Base-by-base conservation (phyloP, 129 eudicot genomes). In the Pulicaria dysenterica region DNA sequence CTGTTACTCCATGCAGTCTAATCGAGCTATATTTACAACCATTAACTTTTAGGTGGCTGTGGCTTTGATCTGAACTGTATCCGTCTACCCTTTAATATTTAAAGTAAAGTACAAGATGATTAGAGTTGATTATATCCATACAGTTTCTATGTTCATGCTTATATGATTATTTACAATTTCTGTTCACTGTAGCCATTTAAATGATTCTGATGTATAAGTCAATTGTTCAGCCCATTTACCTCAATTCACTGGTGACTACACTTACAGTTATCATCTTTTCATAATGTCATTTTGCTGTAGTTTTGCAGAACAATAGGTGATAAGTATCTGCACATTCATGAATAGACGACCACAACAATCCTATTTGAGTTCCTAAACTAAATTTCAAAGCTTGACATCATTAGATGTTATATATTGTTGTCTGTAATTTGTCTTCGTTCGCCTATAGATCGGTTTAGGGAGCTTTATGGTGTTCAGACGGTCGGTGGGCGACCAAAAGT, bases 391-490 rank as follows among this genome's bases (percentile, higher is more conserved):
- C 11, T 24, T 24, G 31, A 24, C 31, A 24, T 24, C 31, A 24
- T 24, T 24, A 24, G 31, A 24, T 24, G 31, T 24, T 24, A 24
- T 24, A 24, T 24, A 24, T 24, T 24, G 31, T 24, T 24, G 31
- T 24, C 31, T 24, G 31, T 24, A 24, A 24, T 24, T 24, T 24
- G 31, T 24, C 31, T 24, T 24, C 31, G 2, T 24, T 24, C 31
- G 31, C 31, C 31, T 24, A 24, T 24, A 24, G 31, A 24, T 24
- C 31, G 31, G 31, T 69, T 47, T 41, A 60, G 76, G 76, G 17
- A 24, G 49, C 64, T 77, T 46, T 69, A 49, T 69, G 56, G 34
- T 34, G 46, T 51, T 77, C 41, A 19, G 50, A 47, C 36, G 67
- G 3, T 38, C 14, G 40, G 65, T 41, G 64, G 60, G 58, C 14